A percentile compares a stretch with the other conserved stretches of the same genome.
Conservation (phyloP, 2,329 filamentous ascomycete genomes). For the Claviceps lovelessii region DNA sequence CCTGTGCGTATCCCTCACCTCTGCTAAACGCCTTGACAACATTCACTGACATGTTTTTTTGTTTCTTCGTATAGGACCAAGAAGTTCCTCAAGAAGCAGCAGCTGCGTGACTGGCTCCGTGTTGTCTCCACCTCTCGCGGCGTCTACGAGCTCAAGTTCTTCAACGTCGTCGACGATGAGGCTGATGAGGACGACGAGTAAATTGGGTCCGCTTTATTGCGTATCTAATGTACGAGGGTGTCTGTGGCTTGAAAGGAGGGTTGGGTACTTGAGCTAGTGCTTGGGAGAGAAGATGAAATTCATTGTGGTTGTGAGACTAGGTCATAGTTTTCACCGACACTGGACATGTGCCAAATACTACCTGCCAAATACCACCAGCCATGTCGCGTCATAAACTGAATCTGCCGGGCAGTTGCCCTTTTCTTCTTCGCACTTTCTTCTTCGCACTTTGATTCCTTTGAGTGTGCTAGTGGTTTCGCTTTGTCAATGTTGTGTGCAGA, state of each 20-base stretch:
- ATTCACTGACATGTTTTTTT: not conserved
- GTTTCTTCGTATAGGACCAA: constrained; percentile 55
- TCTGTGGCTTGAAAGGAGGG: not conserved
- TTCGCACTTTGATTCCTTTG: not conserved
- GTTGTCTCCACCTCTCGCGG: constrained; percentile 96
- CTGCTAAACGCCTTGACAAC: not conserved
- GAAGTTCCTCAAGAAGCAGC: constrained; percentile 99
- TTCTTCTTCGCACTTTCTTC: not conserved
- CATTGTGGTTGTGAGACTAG: not conserved
- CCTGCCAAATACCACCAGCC: constrained; percentile 18
- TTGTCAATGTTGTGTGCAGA: too few species aligned
- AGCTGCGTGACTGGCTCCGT: constrained; percentile 99
- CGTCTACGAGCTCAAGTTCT: constrained; percentile 99
- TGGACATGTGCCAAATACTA: constrained; percentile 9
- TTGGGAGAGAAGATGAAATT: not conserved
- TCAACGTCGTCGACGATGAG: constrained; percentile 99
- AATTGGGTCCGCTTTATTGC: constrained; percentile 23
- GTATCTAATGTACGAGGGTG: constrained; percentile 3
- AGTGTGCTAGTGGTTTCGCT: not conserved
- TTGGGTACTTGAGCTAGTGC: not conserved
- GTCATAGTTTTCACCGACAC: not conserved
- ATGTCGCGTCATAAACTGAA: constrained; percentile 8
- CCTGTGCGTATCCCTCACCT: constrained; percentile 49
- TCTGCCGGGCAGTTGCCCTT: not conserved
- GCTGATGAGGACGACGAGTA: constrained; percentile 98